These are phyloP conservation scores for Starmerella bacillaris DNA, from an alignment of 805 yeast genomes.

Conservation along the genomic window DNA sequence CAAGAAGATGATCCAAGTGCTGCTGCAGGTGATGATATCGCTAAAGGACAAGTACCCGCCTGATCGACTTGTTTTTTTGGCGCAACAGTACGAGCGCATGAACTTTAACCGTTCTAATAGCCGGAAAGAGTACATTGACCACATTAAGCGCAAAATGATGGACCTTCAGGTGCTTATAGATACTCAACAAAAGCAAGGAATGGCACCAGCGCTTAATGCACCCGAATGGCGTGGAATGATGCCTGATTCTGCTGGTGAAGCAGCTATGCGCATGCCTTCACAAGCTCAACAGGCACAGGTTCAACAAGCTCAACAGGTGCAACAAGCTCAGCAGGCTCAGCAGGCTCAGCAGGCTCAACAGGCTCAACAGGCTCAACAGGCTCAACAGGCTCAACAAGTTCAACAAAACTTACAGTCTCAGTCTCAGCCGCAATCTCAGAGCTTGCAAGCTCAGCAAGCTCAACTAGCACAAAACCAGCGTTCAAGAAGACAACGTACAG, in stretches of 20 bases:
- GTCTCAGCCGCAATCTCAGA: neutral
- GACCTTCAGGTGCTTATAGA: conserved; percentile 8
- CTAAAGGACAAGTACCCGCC: conserved; percentile 18
- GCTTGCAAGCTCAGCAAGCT: neutral
- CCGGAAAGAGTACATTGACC: conserved; percentile 17
- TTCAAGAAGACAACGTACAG: neutral
- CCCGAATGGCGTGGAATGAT: no score
- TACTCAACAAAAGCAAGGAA: conserved; percentile 9
- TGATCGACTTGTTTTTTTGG: conserved; percentile 20
- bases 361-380: neutral
- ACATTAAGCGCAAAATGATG: conserved; percentile 9
- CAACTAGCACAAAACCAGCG: neutral
- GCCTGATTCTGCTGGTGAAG: no score
- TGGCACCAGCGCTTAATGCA: no score
- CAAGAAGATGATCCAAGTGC: conserved; percentile 9
- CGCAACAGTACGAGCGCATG: conserved; percentile 21
- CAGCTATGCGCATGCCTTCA: neutral
- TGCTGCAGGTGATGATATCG: conserved; percentile 13
- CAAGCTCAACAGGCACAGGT: neutral
- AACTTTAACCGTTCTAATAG: conserved; percentile 19
- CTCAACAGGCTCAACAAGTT: neutral
- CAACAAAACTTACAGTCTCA: neutral
- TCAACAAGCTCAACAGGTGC: conserved; percentile 9
- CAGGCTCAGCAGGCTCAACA: conserved; percentile 7
- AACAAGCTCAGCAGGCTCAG: conserved; percentile 12